Evolutionary conservation across 345 rosid species (phyloP), one percentile per base, ranked within the genome.

Genomic region (Lumnitzera littorea): DNA sequence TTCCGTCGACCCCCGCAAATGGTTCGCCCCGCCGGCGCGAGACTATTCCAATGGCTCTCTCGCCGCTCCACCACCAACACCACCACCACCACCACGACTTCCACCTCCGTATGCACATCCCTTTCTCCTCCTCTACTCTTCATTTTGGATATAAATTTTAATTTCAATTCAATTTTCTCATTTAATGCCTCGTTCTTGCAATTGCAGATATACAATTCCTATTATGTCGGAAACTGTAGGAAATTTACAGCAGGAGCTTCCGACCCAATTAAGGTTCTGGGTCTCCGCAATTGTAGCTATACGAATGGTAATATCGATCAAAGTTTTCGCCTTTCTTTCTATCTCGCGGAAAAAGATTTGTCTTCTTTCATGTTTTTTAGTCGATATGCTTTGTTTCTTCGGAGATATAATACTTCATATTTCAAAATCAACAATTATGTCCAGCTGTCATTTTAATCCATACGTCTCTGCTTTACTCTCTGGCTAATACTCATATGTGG

Each of bases 21-120:
- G 96, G 78, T 76, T 64, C 83, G 85, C 53, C 65, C 81, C 48
- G 78, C 69, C 70, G 94, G 96, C 74, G 74, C 71, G 53, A 84
- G 78, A 69, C 79, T 87, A 66, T 67, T 82, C 62, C 79, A 68
- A 41, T 73, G 66, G 70, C 58, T 82, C 58, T 67, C 77, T 68
- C 83, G 85, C 59, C 85, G 84, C 61, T 72, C 81, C 46, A 67
- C 69, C 70, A 63, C 80, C 17, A 69, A 76, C 47, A 20, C 53
- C 29, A 70, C 67, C 72, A 41, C 69, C 25, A 67, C 60, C 31
- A 78, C 72, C 49, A 76, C 68, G 24, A 15, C 54, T 27, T 20
- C 20, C 20, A 58, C 61, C 61, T 61, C 82, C 3, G 95, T 84
- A 75, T 24, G 50, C 17, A 29, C 23, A 68, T 46, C 48, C 17